Base-by-base conservation (phyloP, 2,329 filamentous ascomycete species). In the Penicillium crustosum region DNA sequence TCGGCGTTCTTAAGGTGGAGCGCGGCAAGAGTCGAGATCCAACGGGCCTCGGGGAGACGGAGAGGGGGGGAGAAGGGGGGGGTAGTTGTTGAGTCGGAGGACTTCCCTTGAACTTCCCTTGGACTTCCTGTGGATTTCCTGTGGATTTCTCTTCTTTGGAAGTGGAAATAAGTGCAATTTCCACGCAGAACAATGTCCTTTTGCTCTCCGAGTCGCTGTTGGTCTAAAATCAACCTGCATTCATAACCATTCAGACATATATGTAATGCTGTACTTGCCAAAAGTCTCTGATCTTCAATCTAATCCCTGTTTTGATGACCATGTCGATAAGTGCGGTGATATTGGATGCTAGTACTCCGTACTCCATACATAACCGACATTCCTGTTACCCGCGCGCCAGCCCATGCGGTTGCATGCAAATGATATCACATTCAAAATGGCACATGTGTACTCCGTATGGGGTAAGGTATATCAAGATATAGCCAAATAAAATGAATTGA, bases 371-470 rank as follows among this genome's bases (percentile, higher is more conserved):
- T 49, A 51, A 36, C 35, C 25, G 41, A 47, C 41, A 48, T 21
- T 51, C 41, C 9, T 23, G 13, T 45, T 55, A 58, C 58, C 59
- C 59, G 59, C 61, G 59, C 61, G 61, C 54, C 57, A 63, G 51
- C 21, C 13, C 39, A 50, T 55, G 43, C 21, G 25, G 47, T 23
- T 54, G 33, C 17, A 56, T 56, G 53, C 53, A 51, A 51, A 53
- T 61, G 45, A 53, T 54, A 52, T 57, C 53, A 56, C 49, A 62
- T 57, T 58, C 8, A 25, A 47, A 48, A 44, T 21, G 25, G 36
- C 13, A 7, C 7, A 35, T 21, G 31, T 21, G n/a, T 25, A 7
- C 25, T 25, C 25, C 25, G n/a, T 42, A 42, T 12, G 8, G 29
- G 44, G 31, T 25, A 29, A 33, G 10, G 29, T 33, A 45, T 49